Conservation (phyloP, 148 eudicot species). For the Fagopyrum homotropicum region DNA sequence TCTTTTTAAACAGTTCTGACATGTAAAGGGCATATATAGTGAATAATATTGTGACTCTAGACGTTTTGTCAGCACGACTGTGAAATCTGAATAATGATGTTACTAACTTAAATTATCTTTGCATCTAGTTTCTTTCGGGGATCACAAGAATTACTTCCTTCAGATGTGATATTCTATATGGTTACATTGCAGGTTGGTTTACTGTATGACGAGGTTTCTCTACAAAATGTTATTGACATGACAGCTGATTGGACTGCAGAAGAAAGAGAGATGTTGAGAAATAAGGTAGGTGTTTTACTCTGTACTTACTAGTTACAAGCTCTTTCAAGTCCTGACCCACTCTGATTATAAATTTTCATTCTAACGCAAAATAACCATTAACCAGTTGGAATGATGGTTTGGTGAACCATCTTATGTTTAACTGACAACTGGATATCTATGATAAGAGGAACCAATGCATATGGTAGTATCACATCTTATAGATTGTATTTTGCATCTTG, state of each 20-base stretch:
- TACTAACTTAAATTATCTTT: not conserved
- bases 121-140: not conserved
- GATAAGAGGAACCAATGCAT: not conserved
- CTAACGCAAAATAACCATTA: not conserved
- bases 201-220: conserved; percentile 76
- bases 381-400: not conserved
- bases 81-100: not conserved
- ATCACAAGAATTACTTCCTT: not conserved
- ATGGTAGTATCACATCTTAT: not conserved
- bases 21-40: not conserved
- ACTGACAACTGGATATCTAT: not conserved
- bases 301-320: not conserved
- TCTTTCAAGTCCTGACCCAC: not conserved
- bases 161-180: not conserved
- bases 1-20: not conserved
- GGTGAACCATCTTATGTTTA: not conserved
- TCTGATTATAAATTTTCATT: not conserved
- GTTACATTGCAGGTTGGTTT: conserved; percentile 73
- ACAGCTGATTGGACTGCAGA: conserved; percentile 80
- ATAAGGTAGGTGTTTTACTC: conserved; percentile 43
- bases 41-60: not conserved
- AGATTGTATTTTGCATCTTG: not conserved
- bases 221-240: conserved; percentile 81
- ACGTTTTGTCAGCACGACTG: too few relatives aligned
- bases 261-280: conserved; percentile 91